phyloP scores from a whole-genome alignment of 768 basidiomycete species.

The Pleurotus tuoliensis region DNA sequence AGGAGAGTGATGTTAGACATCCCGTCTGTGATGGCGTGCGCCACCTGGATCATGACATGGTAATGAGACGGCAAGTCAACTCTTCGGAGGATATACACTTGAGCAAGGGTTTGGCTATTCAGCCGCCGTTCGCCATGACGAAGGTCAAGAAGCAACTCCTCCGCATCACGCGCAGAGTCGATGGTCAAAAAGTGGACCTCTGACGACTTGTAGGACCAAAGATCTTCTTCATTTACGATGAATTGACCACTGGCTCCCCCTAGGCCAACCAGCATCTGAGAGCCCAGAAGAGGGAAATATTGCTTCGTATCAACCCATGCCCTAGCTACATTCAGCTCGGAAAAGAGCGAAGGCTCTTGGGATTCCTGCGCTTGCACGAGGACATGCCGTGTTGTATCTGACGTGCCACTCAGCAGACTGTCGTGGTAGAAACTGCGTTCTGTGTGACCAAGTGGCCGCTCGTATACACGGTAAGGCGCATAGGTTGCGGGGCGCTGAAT shows the following conservation, averaged over 20 bases:
- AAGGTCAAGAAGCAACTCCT: slow-evolving; percentile 21
- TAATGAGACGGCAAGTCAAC: slow-evolving; percentile 29
- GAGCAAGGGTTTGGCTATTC: slow-evolving; percentile 26
- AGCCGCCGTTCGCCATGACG: slow-evolving; percentile 29
- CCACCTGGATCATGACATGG: slow-evolving; percentile 39
- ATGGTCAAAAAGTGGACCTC: slow-evolving; percentile 36
- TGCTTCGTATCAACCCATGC: slow-evolving; percentile 47
- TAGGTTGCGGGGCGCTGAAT: neutral
- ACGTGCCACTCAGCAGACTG: slow-evolving; percentile 35
- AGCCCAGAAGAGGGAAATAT: slow-evolving; percentile 46
- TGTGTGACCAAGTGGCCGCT: slow-evolving; percentile 34
- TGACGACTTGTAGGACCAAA: slow-evolving; percentile 24
- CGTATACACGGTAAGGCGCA: slow-evolving; percentile 16
- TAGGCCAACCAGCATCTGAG: slow-evolving; percentile 30
- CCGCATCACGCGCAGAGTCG: slow-evolving; percentile 30
- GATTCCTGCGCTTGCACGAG: slow-evolving; percentile 23
- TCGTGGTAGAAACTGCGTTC: slow-evolving; percentile 44
- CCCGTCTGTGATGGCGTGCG: slow-evolving; percentile 52
- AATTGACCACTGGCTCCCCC: slow-evolving; percentile 30
- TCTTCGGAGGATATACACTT: slow-evolving; percentile 37
- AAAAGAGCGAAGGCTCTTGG: slow-evolving; percentile 13
- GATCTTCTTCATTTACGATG: slow-evolving; percentile 33
- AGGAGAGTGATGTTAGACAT: slow-evolving; percentile 36
- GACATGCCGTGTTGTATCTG: slow-evolving; percentile 36
- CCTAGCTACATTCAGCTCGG: slow-evolving; percentile 28